These are phyloP conservation scores for Brassica incana DNA, from an alignment of 345 rosid species.

Conservation along the genomic window DNA sequence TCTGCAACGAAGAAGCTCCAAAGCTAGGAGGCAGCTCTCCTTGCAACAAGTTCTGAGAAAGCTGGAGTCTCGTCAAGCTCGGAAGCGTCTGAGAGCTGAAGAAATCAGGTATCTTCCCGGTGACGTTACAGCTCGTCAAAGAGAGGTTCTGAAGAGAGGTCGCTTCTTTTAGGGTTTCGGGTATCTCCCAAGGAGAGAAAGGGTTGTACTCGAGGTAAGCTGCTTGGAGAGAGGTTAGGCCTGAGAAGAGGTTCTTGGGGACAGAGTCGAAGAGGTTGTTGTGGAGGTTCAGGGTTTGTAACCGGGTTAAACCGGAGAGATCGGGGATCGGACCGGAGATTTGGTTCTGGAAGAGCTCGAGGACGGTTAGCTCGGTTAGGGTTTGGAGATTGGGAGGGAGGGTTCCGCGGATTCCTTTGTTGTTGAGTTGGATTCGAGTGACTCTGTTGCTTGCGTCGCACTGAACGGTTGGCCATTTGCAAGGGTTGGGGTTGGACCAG, in stretches of 20 bases:
- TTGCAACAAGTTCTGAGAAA: slow-evolving; percentile 49
- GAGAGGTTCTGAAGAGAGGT: slow-evolving; percentile 50
- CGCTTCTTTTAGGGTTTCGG: slow-evolving; percentile 48
- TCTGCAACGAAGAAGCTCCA: slow-evolving; percentile 34
- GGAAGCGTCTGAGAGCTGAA: slow-evolving; percentile 43
- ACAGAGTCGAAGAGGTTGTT: slow-evolving; percentile 51
- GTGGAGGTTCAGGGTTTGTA: slow-evolving; percentile 43
- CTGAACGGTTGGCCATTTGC: slow-evolving; percentile 50
- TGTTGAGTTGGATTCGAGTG: slow-evolving; percentile 58
- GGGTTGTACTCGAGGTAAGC: slow-evolving; percentile 52
- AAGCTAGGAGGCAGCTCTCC: slow-evolving; percentile 58
- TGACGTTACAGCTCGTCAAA: slow-evolving; percentile 46
- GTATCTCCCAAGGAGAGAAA: slow-evolving; percentile 55
- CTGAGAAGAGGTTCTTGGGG: slow-evolving; percentile 60
- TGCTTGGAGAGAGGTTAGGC: slow-evolving; percentile 46
- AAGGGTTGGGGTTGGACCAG: slow-evolving; percentile 71
- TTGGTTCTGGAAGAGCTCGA: slow-evolving; percentile 56
- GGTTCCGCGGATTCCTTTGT: slow-evolving; percentile 41
- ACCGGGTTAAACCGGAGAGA: slow-evolving; percentile 47
- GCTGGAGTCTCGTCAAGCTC: slow-evolving; percentile 39
- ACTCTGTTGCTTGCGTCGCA: slow-evolving; percentile 47
- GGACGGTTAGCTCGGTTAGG: slow-evolving; percentile 42
- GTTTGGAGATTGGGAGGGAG: slow-evolving; percentile 59
- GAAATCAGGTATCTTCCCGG: slow-evolving; percentile 57
- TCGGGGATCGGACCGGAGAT: slow-evolving; percentile 57